Evolutionary conservation across 1,284 basidiomycete species (phyloP).

Genomic region (Schizophyllum amplum): DNA sequence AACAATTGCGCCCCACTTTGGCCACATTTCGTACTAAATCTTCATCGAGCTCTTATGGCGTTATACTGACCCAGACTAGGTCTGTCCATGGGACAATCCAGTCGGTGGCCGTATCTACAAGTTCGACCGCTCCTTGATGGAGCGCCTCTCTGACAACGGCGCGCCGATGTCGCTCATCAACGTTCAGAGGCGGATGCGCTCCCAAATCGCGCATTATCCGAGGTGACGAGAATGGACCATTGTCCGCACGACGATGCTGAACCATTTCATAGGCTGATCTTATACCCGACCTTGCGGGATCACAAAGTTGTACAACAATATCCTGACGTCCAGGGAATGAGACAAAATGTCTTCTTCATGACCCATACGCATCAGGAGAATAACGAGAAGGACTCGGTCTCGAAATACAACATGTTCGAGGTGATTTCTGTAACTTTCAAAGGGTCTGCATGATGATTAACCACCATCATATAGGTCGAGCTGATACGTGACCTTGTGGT

Average conservation of each 20-base stretch:
- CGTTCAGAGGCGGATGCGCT: conserved; percentile 57
- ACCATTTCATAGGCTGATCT: conserved; percentile 32
- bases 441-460: background rate
- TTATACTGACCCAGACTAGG: conserved; percentile 27
- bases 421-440: conserved; percentile 25
- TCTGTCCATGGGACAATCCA: conserved; percentile 44
- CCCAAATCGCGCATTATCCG: conserved; percentile 36
- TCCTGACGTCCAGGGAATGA: conserved; percentile 46
- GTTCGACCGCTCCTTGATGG: conserved; percentile 62
- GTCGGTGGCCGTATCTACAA: conserved; percentile 38
- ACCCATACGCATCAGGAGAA: conserved; percentile 48
- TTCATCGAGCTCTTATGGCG: conserved; percentile 4
- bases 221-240: background rate
- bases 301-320: conserved; percentile 42
- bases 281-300: conserved; percentile 54
- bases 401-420: conserved; percentile 62
- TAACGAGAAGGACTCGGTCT: conserved; percentile 46
- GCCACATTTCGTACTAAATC: conserved; percentile 48
- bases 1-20: conserved; percentile 60
- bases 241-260: background rate
- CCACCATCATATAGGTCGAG: conserved; percentile 34
- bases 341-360: conserved; percentile 52
- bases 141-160: conserved; percentile 41
- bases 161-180: conserved; percentile 51
- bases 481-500: conserved; percentile 68